A percentile compares a stretch with the other conserved stretches of the same genome.
Conservation (phyloP, 495 filamentous ascomycete species). For the Penicillium malachiteum region DNA sequence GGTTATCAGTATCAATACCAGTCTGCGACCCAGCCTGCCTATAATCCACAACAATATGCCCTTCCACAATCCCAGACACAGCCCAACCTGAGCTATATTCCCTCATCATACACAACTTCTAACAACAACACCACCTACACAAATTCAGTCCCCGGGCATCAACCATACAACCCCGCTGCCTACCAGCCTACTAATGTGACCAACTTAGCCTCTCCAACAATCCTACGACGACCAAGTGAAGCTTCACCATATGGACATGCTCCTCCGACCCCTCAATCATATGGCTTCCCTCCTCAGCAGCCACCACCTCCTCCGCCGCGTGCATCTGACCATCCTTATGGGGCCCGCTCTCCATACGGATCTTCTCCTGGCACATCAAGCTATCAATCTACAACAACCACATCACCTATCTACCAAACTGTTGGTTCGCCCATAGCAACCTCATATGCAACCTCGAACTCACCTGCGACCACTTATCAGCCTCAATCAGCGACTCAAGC, state of each 20-base stretch:
- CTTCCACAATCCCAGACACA: slow-evolving; percentile 58
- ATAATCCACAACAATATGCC: slow-evolving; percentile 83
- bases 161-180: slow-evolving; percentile 72
- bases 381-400: slow-evolving; percentile 9
- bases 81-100: slow-evolving; percentile 38
- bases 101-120: slow-evolving; percentile 46
- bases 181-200: slow-evolving; percentile 47
- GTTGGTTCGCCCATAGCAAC: slow-evolving; percentile 20
- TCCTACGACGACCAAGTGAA: slow-evolving; percentile 34
- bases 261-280: slow-evolving; percentile 34
- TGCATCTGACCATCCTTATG: slow-evolving; percentile 48
- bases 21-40: slow-evolving; percentile 53
- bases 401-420: slow-evolving; percentile 21
- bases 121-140: slow-evolving; percentile 27
- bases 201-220: slow-evolving; percentile 26
- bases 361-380: slow-evolving; percentile 13
- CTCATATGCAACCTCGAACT: slow-evolving; percentile 26
- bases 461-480: slow-evolving; percentile 20
- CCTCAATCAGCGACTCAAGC: slow-evolving; percentile 22
- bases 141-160: slow-evolving; percentile 40
- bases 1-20: slow-evolving; percentile 63
- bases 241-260: slow-evolving; percentile 33
- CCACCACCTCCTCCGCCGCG: slow-evolving; percentile 48
- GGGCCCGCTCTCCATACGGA: slow-evolving; percentile 34
- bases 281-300: slow-evolving; percentile 33